Conservation (phyloP, 2,329 filamentous ascomycete genomes). For the Lecanicillium sp. region DNA sequence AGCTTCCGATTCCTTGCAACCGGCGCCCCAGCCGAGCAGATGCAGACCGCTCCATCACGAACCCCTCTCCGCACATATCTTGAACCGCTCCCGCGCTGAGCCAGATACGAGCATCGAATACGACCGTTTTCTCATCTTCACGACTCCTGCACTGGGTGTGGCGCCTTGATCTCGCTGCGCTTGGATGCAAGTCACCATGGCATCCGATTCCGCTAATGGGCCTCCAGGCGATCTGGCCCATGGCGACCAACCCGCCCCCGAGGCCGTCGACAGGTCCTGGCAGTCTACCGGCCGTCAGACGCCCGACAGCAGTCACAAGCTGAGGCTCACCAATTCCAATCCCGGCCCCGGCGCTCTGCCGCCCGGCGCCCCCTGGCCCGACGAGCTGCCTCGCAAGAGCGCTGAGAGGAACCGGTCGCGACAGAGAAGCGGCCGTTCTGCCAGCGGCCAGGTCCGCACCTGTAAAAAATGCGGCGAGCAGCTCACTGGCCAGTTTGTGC, state of each 20-base stretch:
- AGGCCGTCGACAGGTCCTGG: conserved; percentile 30
- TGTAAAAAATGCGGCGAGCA: conserved; percentile 86
- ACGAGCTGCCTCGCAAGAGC: conserved; percentile 44
- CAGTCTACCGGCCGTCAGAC: conserved; percentile 32
- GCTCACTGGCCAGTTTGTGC: conserved; percentile 91
- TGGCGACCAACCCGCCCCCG: conserved; percentile 25
- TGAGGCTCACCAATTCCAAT: conserved; percentile 30
- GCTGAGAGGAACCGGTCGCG: conserved; percentile 53
- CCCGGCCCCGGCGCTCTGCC: conserved; percentile 25
- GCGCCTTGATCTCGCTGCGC: not conserved
- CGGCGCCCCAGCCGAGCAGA: conserved; percentile 13
- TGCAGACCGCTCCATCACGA: conserved; percentile 13
- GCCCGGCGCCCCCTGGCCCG: conserved; percentile 25
- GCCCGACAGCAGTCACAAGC: conserved; percentile 31
- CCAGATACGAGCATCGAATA: not conserved
- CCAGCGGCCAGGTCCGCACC: conserved; percentile 55
- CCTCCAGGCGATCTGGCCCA: conserved; percentile 33
- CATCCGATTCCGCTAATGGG: conserved; percentile 41
- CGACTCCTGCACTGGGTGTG: not conserved
- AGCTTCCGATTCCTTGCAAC: not conserved
- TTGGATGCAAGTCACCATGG: conserved; percentile 29
- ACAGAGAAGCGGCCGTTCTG: conserved; percentile 46
- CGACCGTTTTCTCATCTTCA: not conserved
- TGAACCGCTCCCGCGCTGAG: conserved; percentile 11
- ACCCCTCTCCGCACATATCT: conserved; percentile 11